A percentile compares a stretch with the other conserved stretches of the same genome.
Conservation (phyloP, 2,329 filamentous ascomycete genomes). For the Trichoderma arundinaceum region DNA sequence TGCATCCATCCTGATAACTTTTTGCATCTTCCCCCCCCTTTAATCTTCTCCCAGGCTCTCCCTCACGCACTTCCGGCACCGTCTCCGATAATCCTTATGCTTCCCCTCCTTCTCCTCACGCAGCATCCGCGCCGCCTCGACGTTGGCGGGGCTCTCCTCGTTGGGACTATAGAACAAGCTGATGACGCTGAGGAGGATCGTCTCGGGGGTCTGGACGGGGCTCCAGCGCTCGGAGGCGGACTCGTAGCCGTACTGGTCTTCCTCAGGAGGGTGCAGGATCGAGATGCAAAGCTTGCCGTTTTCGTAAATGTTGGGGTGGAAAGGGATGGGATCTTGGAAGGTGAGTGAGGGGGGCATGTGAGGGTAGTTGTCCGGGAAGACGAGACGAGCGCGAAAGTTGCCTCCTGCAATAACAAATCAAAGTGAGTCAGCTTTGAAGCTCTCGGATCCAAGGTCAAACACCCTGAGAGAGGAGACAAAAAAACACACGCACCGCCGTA, state of each 20-base stretch:
- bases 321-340: slow-evolving; percentile 81
- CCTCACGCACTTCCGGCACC: slow-evolving; percentile 77
- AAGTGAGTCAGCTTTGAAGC: slow-evolving; percentile 13
- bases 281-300: slow-evolving; percentile 93
- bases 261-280: slow-evolving; percentile 92
- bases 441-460: not conserved
- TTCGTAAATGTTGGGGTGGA: slow-evolving; percentile 93
- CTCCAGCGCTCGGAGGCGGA: slow-evolving; percentile 88
- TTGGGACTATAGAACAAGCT: slow-evolving; percentile 92
- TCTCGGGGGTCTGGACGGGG: slow-evolving; percentile 93
- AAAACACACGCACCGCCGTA: slow-evolving; percentile 73
- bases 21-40: not conserved
- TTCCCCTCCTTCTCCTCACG: slow-evolving; percentile 72
- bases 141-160: slow-evolving; percentile 92
- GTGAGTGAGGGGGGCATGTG: slow-evolving; percentile 86
- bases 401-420: slow-evolving; percentile 64
- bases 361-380: slow-evolving; percentile 86
- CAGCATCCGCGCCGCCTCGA: slow-evolving; percentile 89
- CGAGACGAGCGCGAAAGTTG: slow-evolving; percentile 85
- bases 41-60: slow-evolving; percentile 79
- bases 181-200: slow-evolving; percentile 89
- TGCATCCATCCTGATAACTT: not conserved
- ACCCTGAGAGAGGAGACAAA: not conserved
- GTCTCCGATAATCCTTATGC: slow-evolving; percentile 75
- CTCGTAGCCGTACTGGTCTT: slow-evolving; percentile 95